Percentiles rank a stretch among this genome's conserved stretches.
Evolutionary conservation across 148 eudicot genomes (phyloP).

Genomic region (Rhododendron kiyosumense): DNA sequence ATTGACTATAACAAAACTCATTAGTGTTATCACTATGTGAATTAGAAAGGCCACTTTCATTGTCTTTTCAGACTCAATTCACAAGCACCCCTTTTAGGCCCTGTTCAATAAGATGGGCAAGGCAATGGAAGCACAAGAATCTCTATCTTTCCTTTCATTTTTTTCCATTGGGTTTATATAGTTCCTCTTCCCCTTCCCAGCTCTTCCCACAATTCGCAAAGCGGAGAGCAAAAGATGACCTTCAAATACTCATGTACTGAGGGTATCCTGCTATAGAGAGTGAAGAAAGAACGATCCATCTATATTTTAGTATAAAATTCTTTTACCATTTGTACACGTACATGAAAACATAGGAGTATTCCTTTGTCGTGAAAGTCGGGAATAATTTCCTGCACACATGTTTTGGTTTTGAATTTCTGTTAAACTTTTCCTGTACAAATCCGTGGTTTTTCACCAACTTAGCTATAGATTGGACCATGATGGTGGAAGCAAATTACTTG

Average conservation of each 20-base stretch:
- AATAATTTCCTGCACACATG: no score
- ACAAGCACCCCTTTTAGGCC: background rate
- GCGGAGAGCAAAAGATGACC: background rate
- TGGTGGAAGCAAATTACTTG: background rate
- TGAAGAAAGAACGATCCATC: background rate
- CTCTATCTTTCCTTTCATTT: background rate
- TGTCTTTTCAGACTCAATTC: no score
- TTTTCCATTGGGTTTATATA: background rate
- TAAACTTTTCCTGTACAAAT: background rate
- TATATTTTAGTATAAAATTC: no score
- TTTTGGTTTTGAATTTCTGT: no score
- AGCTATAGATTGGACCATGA: background rate
- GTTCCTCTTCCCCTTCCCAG: background rate
- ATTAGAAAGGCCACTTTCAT: no score
- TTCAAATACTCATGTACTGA: background rate
- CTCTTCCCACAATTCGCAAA: background rate
- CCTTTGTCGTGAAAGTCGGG: no score
- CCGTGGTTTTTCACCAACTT: background rate
- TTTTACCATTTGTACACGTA: no score
- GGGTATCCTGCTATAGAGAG: no score
- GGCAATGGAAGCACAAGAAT: background rate
- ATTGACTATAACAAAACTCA: no score
- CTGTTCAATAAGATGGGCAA: background rate
- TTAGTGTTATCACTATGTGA: no score
- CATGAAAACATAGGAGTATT: no score